Evolutionary conservation across 2,329 filamentous ascomycete species (phyloP), one percentile per base, ranked within the genome.

Genomic region (Apiospora aurea): DNA sequence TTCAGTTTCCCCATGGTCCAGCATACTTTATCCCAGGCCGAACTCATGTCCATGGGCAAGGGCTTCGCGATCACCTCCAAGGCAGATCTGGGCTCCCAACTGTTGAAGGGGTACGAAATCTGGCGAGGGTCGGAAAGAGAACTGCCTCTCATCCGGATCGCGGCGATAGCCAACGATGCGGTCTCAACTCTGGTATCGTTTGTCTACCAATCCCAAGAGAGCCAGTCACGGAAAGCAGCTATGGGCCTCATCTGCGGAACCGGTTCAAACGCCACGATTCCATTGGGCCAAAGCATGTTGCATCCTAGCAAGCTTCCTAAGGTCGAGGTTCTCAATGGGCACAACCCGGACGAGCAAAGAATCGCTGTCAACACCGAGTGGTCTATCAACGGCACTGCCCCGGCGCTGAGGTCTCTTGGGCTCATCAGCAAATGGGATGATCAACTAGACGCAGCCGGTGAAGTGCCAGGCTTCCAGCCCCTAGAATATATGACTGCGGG

Each of bases 181-280:
- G 93, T 96, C 49, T 92, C 94, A 7, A 96, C 93, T 0, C 86
- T 96, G 34, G 90, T 94, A 47, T 94, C 93, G 0, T 90, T 95
- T 75, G 90, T 94, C 44, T 94, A 94, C 80, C 88, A 90, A 71
- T 91, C 91, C 70, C 89, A 90, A 75, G 88, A 89, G 24, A 82
- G 87, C 18, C 82, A 85, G 0, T 87, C 88, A 72, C 91, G 89
- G 73, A 89, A 91, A 73, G 92, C 93, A 2, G 89, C 88, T 41
- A 95, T 96, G 92, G 93, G 92, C 6, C 86, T 96, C 26, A 95
- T 96, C 74, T 92, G 94, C 47, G 94, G 93, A 14, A 96, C 93
- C 0, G 94, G 94, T 4, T 92, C 91, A 78, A 96, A 96, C 77
- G 93, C 94, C 1, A 96, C 94, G 1, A 91, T 96, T 53, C 91